phyloP scores from a whole-genome alignment of 2,329 filamentous ascomycete genomes.

The Fusarium bulbicola region DNA sequence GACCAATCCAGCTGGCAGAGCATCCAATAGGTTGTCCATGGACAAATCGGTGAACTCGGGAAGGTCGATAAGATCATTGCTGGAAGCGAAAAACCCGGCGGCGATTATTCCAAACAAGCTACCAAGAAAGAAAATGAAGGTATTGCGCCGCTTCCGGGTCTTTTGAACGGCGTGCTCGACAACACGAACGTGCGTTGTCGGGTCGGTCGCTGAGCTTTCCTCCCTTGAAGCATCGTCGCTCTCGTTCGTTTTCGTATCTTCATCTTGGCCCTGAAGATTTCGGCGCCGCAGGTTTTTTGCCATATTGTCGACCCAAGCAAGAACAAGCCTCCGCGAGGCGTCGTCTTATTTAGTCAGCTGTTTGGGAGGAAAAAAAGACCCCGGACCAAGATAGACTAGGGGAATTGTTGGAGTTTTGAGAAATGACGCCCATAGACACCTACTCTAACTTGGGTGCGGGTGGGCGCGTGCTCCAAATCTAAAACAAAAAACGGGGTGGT shows the following conservation, averaged over 20 bases:
- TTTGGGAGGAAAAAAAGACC: not conserved
- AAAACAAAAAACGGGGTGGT: slow-evolving; percentile 31
- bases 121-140: slow-evolving; percentile 86
- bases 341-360: slow-evolving; percentile 16
- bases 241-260: slow-evolving; percentile 33
- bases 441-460: not conserved
- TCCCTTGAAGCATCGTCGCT: slow-evolving; percentile 39
- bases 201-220: slow-evolving; percentile 40
- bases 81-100: slow-evolving; percentile 89
- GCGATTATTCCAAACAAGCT: slow-evolving; percentile 90
- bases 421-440: slow-evolving; percentile 30
- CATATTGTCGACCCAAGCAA: slow-evolving; percentile 37
- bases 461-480: slow-evolving; percentile 34
- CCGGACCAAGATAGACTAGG: not conserved
- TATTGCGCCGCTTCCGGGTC: slow-evolving; percentile 76
- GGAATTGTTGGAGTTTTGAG: slow-evolving; percentile 3
- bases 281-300: slow-evolving; percentile 48
- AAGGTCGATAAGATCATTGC: slow-evolving; percentile 88
- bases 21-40: slow-evolving; percentile 87
- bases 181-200: slow-evolving; percentile 52
- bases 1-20: slow-evolving; percentile 84
- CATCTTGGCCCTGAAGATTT: slow-evolving; percentile 31
- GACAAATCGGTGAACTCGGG: slow-evolving; percentile 76
- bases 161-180: slow-evolving; percentile 56
- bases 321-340: slow-evolving; percentile 33